A percentile compares a stretch with the other conserved stretches of the same genome.
Evolutionary conservation across 208 protist genomes (phyloP).

Genomic region (Herpetomonas samuelpessoai): DNA sequence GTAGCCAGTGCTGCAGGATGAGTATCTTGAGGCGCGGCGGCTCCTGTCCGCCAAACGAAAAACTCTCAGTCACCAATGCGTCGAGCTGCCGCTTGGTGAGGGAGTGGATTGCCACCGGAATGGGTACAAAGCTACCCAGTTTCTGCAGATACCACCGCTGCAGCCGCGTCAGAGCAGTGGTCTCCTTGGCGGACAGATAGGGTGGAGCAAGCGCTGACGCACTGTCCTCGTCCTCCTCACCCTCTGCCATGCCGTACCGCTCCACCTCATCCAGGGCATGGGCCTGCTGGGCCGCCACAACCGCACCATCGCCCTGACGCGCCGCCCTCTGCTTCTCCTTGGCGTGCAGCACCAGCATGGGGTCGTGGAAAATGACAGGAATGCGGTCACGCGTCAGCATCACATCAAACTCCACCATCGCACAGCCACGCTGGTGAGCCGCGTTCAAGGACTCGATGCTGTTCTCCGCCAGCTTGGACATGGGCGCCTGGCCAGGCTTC

Average conservation of each 20-base stretch:
- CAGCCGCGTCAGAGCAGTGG: constrained; percentile 4
- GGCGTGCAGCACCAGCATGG: constrained; percentile 66
- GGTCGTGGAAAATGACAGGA: constrained; percentile 79
- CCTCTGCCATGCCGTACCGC: not conserved
- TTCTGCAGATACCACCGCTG: constrained; percentile 18
- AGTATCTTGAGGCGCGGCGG: constrained; percentile 45
- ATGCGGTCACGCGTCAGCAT: constrained; percentile 78
- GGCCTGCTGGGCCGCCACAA: not conserved
- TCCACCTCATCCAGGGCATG: not conserved
- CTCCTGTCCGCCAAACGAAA: constrained; percentile 35
- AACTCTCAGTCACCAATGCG: constrained; percentile 54
- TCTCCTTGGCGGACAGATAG: not conserved
- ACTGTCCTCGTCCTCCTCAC: not conserved
- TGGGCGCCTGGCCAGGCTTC: constrained; percentile 14
- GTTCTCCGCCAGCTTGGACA: constrained; percentile 72
- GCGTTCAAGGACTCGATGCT: constrained; percentile 68
- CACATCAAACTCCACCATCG: constrained; percentile 84
- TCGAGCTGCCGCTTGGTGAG: constrained; percentile 58
- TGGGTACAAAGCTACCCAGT: constrained; percentile 23
- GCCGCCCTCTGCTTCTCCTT: constrained; percentile 16
- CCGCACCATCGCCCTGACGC: not conserved
- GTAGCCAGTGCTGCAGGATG: constrained; percentile 56
- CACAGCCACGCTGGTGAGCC: constrained; percentile 62
- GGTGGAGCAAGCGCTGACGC: not conserved
- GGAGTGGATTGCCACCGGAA: constrained; percentile 61